Evolutionary conservation across 2,329 filamentous ascomycete genomes (phyloP).

Genomic region (Metarhizium brunneum): DNA sequence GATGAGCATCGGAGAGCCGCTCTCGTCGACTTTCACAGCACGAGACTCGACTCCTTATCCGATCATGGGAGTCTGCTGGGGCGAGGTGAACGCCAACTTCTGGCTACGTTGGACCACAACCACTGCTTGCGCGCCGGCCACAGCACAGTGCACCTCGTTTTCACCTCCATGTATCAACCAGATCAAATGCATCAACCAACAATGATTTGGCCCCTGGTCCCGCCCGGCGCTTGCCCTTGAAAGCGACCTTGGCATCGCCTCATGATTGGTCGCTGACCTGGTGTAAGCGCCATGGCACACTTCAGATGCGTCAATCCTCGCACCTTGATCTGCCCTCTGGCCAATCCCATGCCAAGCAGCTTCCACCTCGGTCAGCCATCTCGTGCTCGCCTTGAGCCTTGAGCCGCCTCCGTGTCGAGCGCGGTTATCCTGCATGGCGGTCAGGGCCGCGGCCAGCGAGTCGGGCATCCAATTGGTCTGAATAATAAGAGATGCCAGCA

Average conservation of each 20-base stretch:
- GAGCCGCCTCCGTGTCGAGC: background rate
- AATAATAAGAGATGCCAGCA: background rate
- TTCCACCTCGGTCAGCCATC: background rate
- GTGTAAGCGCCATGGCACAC: conserved; percentile 5
- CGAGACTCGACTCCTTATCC: too few species aligned
- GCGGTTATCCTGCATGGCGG: conserved; percentile 17
- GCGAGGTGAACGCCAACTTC: too few species aligned
- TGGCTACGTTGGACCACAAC: too few species aligned
- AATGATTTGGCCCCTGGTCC: background rate
- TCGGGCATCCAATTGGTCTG: background rate
- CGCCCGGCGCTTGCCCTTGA: background rate
- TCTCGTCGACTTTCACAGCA: too few species aligned
- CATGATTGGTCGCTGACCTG: conserved; percentile 4
- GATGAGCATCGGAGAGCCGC: too few species aligned
- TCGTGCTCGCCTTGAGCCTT: background rate
- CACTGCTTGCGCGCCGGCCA: too few species aligned
- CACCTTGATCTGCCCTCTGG: background rate
- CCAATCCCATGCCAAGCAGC: conserved; percentile 1
- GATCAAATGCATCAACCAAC: background rate
- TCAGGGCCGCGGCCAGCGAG: background rate
- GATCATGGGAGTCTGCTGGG: too few species aligned
- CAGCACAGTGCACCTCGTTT: too few species aligned
- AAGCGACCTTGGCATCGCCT: background rate
- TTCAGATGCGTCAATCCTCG: background rate
- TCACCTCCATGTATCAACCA: too few species aligned